Base-by-base conservation (phyloP, 768 basidiomycete genomes). In the Lactarius tabidus region DNA sequence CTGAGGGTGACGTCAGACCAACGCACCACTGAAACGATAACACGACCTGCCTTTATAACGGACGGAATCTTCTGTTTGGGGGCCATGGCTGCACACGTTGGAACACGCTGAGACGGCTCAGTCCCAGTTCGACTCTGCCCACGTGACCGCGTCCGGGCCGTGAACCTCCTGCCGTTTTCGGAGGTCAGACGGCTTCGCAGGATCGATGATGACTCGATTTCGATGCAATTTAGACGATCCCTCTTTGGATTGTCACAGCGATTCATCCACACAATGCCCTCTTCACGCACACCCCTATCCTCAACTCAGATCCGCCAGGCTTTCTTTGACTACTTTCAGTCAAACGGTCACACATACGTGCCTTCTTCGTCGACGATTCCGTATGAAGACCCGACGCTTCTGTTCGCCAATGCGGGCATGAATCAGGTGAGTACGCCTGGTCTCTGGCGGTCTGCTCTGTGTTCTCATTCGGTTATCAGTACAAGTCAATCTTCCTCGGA, bases 321-420 rank as follows among this genome's bases (percentile, higher is more conserved):
- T 65, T 99, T 93, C 80, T 93, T 98, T 77, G 81, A 90, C 68
- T 98, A 85, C 79, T 99, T 98, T 78, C 81, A 81, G 63, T 79
- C 81, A 53, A 86, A 85, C 70, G 82, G 84, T 68, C 97, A 99
- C 75, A 88, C 89, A 28, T 96, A 92, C 74, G 91, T 95, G 60
- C 89, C 90, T 8, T 95, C 92, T 35, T 95, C 93, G 3, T 83
- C 91, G 1, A 96, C 95, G 43, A 90, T 99, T 69, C 97, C 97
- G 1, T 98, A 92, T 75, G 97, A 98, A 65, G 97, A 98, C 78
- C 96, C 96, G 2, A 98, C 97, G 18, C 82, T 99, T 41, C 86
- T 98, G 62, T 99, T 99, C 72, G 94, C 95, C 64, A 99, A 99
- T 81, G 96, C 96, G 69, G 97, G 97, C 65, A 96, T 95, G 93